Evolutionary conservation across 805 yeast genomes (phyloP), one percentile per base, ranked within the genome.

Genomic region (Starmera dryadoides): DNA sequence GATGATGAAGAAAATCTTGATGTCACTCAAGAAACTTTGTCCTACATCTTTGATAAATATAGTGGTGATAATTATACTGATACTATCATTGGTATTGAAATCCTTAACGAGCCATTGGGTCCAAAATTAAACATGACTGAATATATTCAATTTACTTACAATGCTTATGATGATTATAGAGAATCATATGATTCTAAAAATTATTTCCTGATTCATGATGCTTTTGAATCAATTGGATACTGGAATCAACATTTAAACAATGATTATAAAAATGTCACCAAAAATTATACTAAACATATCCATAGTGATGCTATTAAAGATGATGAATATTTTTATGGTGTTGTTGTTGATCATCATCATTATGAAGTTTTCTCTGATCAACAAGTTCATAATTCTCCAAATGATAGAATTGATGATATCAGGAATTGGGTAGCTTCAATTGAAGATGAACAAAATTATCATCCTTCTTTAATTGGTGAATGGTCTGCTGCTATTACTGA

Each of bases 281-380:
- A 47, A 6, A 45, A 56, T 40, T 68, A 63, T 46, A 62, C 46
- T 17, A 28, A 23, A 7, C 19, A 15, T 20, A 16, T 63, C 16
- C 41, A 64, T 44, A 53, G 63, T 61, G 63, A 58, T 73, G 47
- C 54, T 45, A 44, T 60, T 50, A 22, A 55, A 44, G 34, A 46
- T 45, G 49, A 62, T 18, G 68, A 66, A 44, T 66, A 63, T 57
- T 73, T 78, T 70, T 54, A 65, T 16, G 75, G 79, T 50, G 80
- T 85, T 35, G 71, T 86, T 23, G 68, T 88, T 37, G 96, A 89
- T 59, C 95, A 86, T 63, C 96, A 89, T 63, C 86, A 82, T 58
- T 89, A 89, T 63, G 94, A 88, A 64, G 91, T 87, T 17, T 89
- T 91, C 59, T 69, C 79, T 14, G 69, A 69, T 30, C 77, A 66